Conservation (phyloP, 768 basidiomycete genomes). For the Pisolithus orientalis region DNA sequence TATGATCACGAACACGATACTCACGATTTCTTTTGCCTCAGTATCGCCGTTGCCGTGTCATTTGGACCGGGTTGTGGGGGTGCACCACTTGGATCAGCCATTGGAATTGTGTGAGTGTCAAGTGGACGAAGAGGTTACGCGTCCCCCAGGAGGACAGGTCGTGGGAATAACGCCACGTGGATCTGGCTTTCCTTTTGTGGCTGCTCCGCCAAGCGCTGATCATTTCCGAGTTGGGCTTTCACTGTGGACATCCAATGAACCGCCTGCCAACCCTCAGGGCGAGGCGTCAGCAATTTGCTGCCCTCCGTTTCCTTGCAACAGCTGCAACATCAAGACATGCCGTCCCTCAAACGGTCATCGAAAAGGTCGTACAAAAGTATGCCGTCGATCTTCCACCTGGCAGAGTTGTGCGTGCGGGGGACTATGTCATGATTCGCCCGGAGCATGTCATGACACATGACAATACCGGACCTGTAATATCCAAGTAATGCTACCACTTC, state of each 20-base stretch:
- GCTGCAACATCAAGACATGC: slow-evolving; percentile 19
- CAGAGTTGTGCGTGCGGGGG: slow-evolving; percentile 82
- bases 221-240: background rate
- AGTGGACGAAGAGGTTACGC: background rate
- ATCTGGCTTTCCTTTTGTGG: background rate
- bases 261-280: slow-evolving; percentile 5
- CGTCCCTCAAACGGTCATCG: slow-evolving; percentile 82
- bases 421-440: slow-evolving; percentile 99
- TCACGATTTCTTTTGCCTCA: slow-evolving; percentile 96
- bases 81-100: slow-evolving; percentile 83
- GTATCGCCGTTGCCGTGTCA: slow-evolving; percentile 90
- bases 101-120: slow-evolving; percentile 12
- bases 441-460: slow-evolving; percentile 99
- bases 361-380: slow-evolving; percentile 97
- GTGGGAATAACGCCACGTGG: background rate
- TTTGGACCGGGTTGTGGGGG: slow-evolving; percentile 79
- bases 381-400: slow-evolving; percentile 82
- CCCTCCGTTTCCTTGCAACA: slow-evolving; percentile 28
- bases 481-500: slow-evolving; percentile 58
- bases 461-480: slow-evolving; percentile 96
- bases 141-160: background rate
- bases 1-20: slow-evolving; percentile 27
- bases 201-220: background rate
- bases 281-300: slow-evolving; percentile 2
- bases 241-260: slow-evolving; percentile 10